These are phyloP conservation scores for Pichia californica DNA, from an alignment of 805 yeast species.

Conservation along the genomic window DNA sequence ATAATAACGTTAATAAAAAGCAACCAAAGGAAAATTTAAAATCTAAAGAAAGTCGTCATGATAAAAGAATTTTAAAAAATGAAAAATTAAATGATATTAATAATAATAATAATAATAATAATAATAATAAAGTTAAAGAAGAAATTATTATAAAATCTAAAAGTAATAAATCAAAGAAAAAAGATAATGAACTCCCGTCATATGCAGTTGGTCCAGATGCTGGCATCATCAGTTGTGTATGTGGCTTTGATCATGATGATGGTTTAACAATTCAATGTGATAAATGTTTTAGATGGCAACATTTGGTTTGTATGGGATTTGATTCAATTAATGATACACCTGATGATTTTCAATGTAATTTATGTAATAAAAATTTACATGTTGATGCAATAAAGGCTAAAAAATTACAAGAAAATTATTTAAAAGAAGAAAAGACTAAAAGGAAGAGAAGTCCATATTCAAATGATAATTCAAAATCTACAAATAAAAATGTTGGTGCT, in stretches of 20 bases:
- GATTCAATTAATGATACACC: conserved; percentile 68
- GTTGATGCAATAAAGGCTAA: conserved; percentile 36
- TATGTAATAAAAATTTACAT: conserved; percentile 48
- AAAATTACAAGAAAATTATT: conserved; percentile 29
- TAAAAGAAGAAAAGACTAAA: conserved; percentile 25
- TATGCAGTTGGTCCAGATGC: conserved; percentile 75
- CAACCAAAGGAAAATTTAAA: background rate
- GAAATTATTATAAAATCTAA: too few species aligned
- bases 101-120: too few species aligned
- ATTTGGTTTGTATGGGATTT: conserved; percentile 83
- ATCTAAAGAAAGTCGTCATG: background rate
- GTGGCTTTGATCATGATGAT: conserved; percentile 82
- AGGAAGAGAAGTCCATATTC: conserved; percentile 22
- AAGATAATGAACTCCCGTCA: conserved; percentile 22
- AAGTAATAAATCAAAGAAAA: background rate
- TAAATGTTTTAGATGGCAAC: conserved; percentile 90
- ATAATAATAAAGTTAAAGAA: too few species aligned
- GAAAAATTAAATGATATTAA: background rate
- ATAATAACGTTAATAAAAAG: too few species aligned
- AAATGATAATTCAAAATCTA: conserved; percentile 1
- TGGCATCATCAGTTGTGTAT: conserved; percentile 83
- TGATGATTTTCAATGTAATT: conserved; percentile 73
- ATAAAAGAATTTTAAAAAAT: background rate
- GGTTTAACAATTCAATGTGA: conserved; percentile 96
- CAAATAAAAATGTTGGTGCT: conserved; percentile 7